Conservation (phyloP, 2,329 filamentous ascomycete genomes). For the Myriosclerotinia duriaeana region DNA sequence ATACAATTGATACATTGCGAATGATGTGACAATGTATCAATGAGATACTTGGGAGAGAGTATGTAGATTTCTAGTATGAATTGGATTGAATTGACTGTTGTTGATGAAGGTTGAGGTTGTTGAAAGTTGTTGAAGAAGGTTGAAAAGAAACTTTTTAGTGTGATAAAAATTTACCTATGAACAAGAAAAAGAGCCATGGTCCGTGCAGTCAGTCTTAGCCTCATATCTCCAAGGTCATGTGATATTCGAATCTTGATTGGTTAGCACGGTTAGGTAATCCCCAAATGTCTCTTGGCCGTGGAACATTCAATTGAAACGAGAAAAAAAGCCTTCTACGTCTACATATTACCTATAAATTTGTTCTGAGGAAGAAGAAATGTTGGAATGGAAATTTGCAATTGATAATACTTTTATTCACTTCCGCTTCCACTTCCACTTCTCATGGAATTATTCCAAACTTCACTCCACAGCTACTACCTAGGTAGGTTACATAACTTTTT, state of each 20-base stretch:
- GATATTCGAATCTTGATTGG: background rate
- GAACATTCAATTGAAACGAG: too few species aligned
- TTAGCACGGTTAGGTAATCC: too few species aligned
- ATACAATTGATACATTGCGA: background rate
- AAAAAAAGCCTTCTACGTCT: too few species aligned
- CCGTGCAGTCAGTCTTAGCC: slow-evolving; percentile 1
- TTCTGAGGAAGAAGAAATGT: too few species aligned
- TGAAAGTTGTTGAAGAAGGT: slow-evolving; percentile 2
- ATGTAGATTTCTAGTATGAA: background rate
- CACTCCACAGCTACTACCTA: too few species aligned
- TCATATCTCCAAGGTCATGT: background rate
- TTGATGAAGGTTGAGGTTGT: background rate
- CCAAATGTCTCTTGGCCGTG: too few species aligned
- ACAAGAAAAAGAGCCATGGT: background rate
- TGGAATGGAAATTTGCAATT: too few species aligned
- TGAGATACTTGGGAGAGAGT: background rate
- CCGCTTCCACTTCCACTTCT: too few species aligned
- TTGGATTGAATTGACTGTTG: background rate
- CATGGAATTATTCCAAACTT: too few species aligned
- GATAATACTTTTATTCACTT: too few species aligned
- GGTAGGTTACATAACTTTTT: too few species aligned
- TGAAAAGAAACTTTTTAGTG: background rate
- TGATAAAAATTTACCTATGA: background rate
- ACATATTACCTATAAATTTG: too few species aligned
- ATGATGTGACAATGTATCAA: background rate